These are phyloP conservation scores for Mycena sp. DNA, from an alignment of 1,284 basidiomycete genomes.

Conservation along the genomic window DNA sequence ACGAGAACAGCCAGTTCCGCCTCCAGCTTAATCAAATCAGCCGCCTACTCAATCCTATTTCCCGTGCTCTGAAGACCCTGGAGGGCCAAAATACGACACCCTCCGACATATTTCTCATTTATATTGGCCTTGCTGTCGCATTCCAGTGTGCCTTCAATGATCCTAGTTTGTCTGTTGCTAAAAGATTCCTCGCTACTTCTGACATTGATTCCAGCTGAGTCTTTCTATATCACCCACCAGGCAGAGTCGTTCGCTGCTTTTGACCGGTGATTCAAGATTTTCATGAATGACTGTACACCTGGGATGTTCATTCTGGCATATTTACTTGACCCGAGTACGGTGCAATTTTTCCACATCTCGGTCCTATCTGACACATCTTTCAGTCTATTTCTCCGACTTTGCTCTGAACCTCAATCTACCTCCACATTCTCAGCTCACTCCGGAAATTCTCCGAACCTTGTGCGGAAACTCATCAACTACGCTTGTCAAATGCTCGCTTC, in stretches of 20 bases:
- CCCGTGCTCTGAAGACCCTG: conserved; percentile 19
- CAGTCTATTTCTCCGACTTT: conserved; percentile 23
- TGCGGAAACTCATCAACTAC: neutral
- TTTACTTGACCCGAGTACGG: conserved; percentile 25
- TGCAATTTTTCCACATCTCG: neutral
- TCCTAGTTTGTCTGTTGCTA: neutral
- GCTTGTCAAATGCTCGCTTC: conserved; percentile 6
- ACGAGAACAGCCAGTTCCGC: neutral
- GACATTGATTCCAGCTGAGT: neutral
- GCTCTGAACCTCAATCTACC: conserved; percentile 19
- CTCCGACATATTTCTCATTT: conserved; percentile 24
- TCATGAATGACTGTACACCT: conserved; percentile 19
- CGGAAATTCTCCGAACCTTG: neutral
- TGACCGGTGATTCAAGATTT: conserved; percentile 15
- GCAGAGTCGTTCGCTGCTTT: conserved; percentile 7
- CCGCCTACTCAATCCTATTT: conserved; percentile 16
- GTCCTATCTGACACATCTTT: neutral
- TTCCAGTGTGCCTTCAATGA: conserved; percentile 16
- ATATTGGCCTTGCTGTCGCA: conserved; percentile 18
- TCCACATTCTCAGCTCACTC: conserved; percentile 8
- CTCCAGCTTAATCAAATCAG: neutral
- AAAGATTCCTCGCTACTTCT: neutral
- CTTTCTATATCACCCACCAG: conserved; percentile 1
- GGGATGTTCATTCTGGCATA: too few species aligned
- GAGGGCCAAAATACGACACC: conserved; percentile 20